These are phyloP conservation scores for Phytopythium mirpurense DNA, from an alignment of 352 stramenopile genomes.

Conservation along the genomic window DNA sequence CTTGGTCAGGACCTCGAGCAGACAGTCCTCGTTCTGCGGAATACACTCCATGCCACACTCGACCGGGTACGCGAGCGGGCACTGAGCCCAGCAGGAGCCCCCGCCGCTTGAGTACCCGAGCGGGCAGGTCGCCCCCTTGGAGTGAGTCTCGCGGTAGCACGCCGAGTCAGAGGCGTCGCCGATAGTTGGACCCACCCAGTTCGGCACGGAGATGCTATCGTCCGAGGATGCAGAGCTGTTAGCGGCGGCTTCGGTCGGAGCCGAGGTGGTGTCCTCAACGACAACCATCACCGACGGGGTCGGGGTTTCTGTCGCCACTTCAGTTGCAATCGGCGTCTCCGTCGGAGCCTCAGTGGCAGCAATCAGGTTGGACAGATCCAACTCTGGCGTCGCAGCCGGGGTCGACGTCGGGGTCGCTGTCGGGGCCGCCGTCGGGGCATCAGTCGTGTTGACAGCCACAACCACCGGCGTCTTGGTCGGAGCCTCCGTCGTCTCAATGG, in stretches of 20 bases:
- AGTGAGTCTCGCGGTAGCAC: conserved; percentile 49
- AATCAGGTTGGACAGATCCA: conserved; percentile 2
- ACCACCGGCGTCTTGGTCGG: not conserved
- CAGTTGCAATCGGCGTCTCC: not conserved
- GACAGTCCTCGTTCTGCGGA: conserved; percentile 61
- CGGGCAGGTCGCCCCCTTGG: conserved; percentile 27
- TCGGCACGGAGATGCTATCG: conserved; percentile 8
- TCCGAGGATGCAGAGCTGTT: not conserved
- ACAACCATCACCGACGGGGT: not conserved
- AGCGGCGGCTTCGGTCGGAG: not conserved
- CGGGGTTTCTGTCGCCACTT: not conserved
- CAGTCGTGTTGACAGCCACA: not conserved
- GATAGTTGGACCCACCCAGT: conserved; percentile 21
- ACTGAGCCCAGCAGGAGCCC: conserved; percentile 59
- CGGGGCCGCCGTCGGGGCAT: not conserved
- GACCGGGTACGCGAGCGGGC: conserved; percentile 66
- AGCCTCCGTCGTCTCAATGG: not conserved
- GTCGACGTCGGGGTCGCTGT: not conserved
- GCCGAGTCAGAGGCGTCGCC: conserved; percentile 19
- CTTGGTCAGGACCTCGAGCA: conserved; percentile 45
- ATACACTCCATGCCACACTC: conserved; percentile 67
- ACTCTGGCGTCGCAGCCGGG: not conserved
- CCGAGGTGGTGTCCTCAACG: not conserved
- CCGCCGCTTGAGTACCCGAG: conserved; percentile 39
- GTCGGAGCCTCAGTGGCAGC: not conserved